These are phyloP conservation scores for Nannizziopsis arthrosporioides DNA, from an alignment of 2,329 filamentous ascomycete species.

Conservation along the genomic window DNA sequence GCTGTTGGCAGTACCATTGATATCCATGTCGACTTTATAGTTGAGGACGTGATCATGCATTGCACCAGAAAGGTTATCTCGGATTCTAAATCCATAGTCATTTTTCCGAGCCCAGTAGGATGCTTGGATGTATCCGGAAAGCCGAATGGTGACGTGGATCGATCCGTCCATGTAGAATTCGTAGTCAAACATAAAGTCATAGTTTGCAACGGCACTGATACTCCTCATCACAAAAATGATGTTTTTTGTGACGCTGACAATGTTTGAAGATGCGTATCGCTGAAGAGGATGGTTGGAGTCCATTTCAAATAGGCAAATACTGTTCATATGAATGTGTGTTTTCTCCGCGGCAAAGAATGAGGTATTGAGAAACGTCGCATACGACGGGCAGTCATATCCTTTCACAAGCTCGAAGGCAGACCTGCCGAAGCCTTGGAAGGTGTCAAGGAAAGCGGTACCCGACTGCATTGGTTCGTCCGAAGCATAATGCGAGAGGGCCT, in stretches of 20 bases:
- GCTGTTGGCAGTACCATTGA: constrained; percentile 31
- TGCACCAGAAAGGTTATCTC: constrained; percentile 21
- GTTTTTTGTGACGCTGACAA: constrained; percentile 33
- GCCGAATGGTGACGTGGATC: constrained; percentile 35
- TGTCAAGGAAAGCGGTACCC: constrained; percentile 23
- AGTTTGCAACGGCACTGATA: constrained; percentile 35
- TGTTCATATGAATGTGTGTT: constrained; percentile 31
- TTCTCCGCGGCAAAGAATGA: constrained; percentile 19
- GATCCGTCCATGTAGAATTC: constrained; percentile 40
- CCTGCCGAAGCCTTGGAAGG: constrained; percentile 23
- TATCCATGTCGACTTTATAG: constrained; percentile 45
- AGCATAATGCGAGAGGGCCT: constrained; percentile 44
- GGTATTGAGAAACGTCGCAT: constrained; percentile 21
- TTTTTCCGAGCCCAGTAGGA: constrained; percentile 41
- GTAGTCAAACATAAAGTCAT: constrained; percentile 37
- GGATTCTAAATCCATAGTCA: constrained; percentile 26
- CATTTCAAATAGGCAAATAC: constrained; percentile 47
- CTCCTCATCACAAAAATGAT: constrained; percentile 29
- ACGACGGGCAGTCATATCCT: constrained; percentile 22
- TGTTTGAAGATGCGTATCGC: constrained; percentile 29
- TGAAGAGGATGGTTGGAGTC: constrained; percentile 41
- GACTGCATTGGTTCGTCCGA: constrained; percentile 23
- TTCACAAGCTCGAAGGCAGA: constrained; percentile 16
- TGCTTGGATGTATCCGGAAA: constrained; percentile 44
- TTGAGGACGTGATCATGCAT: constrained; percentile 48